A percentile compares a stretch with the other conserved stretches of the same genome.
phyloP scores from a whole-genome alignment of 2,329 filamentous ascomycete species.

The Fusarium musae region DNA sequence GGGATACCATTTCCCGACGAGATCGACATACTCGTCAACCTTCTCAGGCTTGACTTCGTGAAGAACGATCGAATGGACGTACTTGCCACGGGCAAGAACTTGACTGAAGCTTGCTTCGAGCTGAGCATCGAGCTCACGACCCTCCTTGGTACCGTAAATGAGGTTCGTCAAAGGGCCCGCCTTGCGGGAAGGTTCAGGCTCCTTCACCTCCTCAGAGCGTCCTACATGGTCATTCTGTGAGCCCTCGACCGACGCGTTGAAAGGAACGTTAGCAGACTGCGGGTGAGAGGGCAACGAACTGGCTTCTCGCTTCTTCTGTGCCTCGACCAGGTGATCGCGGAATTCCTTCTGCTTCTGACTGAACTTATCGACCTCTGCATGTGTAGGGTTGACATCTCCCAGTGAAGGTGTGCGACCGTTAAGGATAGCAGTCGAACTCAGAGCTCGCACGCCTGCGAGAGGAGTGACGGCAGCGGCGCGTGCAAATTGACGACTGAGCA shows the following conservation, averaged over 20 bases:
- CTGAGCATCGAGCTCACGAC: conserved; percentile 91
- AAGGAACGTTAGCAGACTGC: conserved; percentile 57
- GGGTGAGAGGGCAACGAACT: conserved; percentile 69
- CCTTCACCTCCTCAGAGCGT: conserved; percentile 64
- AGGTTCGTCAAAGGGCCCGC: conserved; percentile 82
- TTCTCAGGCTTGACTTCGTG: conserved; percentile 96
- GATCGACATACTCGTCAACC: conserved; percentile 91
- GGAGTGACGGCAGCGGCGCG: conserved; percentile 56
- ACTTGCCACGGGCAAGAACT: conserved; percentile 94
- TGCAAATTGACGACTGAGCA: conserved; percentile 64
- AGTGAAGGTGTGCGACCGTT: conserved; percentile 74
- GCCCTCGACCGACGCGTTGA: conserved; percentile 53
- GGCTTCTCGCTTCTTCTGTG: conserved; percentile 85
- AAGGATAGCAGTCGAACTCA: conserved; percentile 64
- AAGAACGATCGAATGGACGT: conserved; percentile 97
- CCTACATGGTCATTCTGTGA: conserved; percentile 52
- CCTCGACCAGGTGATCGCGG: conserved; percentile 81
- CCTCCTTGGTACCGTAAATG: conserved; percentile 97
- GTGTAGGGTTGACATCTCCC: conserved; percentile 77
- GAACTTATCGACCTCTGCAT: conserved; percentile 78
- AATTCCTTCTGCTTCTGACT: conserved; percentile 87
- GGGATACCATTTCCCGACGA: conserved; percentile 93
- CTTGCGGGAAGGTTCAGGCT: conserved; percentile 71
- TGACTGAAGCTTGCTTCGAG: conserved; percentile 97
- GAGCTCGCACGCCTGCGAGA: conserved; percentile 63